Evolutionary conservation across 495 filamentous ascomycete species (phyloP), one percentile per base, ranked within the genome.

Genomic region (Aspergillus carlsbadensis): DNA sequence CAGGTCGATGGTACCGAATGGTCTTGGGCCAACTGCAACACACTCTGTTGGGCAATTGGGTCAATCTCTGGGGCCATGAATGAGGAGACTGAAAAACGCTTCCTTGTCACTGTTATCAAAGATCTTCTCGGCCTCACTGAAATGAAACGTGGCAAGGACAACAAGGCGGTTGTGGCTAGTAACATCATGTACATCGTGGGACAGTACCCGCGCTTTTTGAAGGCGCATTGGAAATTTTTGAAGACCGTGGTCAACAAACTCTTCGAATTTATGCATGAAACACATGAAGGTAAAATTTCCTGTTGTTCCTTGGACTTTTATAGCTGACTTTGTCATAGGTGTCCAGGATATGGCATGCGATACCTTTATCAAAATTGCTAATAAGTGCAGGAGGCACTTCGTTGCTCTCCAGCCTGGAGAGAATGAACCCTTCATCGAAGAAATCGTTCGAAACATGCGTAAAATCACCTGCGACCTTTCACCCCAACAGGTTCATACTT

Each of bases 131-230:
- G 95, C 0, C 79, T 98, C 47, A 98, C 94, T 0, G 94, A 98
- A 73, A 96, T 96, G 90, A 98, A 98, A 75, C 88, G 95, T 45
- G 94, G 94, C 39, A 98, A 98, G 65, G 94, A 98, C 74, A 98
- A 98, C 80, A 98, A 98, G 70, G 94, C 94, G 18, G 95, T 98
- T 2, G 94, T 98, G 47, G 94, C 94, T 61, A 96, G 92, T 75
- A 98, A 98, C 73, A 98, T 98, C 72, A 98, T 98, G 94, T 98
- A 98, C 67, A 98, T 98, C 70, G 94, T 98, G 54, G 94, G 94
- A 33, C 94, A 98, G 69, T 98, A 98, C 67, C 94, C 94, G 14
- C 89, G 94, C 24, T 98, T 98, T 75, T 75, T 98, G 62, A 98
- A 98, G 72, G 94, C 94, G 0, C 94, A 98, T 69, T 98, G 94